phyloP scores from a whole-genome alignment of 225 moss, liverwort and hornwort species.

The Physcomitrellopsis africana region DNA sequence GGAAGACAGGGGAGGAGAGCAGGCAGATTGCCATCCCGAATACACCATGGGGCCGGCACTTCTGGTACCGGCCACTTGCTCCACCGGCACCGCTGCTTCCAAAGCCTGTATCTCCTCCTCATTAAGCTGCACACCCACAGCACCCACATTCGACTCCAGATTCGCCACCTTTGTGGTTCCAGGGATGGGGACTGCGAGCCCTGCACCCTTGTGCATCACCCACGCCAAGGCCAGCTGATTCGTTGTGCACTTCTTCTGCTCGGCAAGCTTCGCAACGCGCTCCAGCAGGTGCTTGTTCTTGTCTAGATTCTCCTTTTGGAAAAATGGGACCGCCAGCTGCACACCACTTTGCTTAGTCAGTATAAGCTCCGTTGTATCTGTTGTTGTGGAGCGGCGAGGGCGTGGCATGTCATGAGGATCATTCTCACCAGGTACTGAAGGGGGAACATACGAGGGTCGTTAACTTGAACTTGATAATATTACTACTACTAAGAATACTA shows the following conservation, averaged over 20 bases:
- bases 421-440: neutral
- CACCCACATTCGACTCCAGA: constrained; percentile 68
- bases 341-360: constrained; percentile 10
- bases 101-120: constrained; percentile 60
- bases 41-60: constrained; percentile 27
- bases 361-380: neutral
- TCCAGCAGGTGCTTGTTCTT: constrained; percentile 59
- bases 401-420: neutral
- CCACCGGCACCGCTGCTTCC: constrained; percentile 65
- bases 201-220: constrained; percentile 70
- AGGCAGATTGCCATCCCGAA: constrained; percentile 26
- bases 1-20: constrained; percentile 53
- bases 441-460: neutral
- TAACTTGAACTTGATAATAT: neutral
- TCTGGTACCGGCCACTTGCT: constrained; percentile 55
- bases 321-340: constrained; percentile 23
- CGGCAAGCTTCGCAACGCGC: constrained; percentile 56
- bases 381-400: fast-evolving
- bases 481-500: neutral
- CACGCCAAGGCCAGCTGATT: constrained; percentile 79
- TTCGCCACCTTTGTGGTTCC: constrained; percentile 77
- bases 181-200: constrained; percentile 63
- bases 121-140: constrained; percentile 49
- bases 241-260: constrained; percentile 54
- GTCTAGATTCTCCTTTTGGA: constrained; percentile 53